Evolutionary conservation across 306 rosid genomes (phyloP).

Genomic region (Cucurbita argyrosperma): DNA sequence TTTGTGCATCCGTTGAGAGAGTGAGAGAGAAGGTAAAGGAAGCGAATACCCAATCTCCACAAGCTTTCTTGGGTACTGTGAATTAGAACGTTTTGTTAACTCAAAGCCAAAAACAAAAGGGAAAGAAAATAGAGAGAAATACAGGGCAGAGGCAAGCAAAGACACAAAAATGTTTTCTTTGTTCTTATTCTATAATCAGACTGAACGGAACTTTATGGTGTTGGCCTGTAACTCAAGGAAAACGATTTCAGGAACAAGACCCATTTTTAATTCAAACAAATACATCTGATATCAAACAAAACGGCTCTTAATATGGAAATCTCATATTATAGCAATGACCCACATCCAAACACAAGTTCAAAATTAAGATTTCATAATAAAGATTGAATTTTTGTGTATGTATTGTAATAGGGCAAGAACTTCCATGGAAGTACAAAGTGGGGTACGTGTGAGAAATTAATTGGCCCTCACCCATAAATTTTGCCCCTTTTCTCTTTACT

Average conservation of each 20-base stretch:
- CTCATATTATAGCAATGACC: neutral
- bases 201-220: neutral
- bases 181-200: constrained; percentile 34
- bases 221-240: neutral
- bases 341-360: neutral
- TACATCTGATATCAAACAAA: neutral
- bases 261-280: neutral
- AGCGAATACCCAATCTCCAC: constrained; percentile 5
- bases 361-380: neutral
- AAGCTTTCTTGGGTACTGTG: constrained; percentile 43
- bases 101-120: neutral
- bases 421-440: constrained; percentile 6
- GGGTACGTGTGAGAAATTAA: constrained; percentile 19
- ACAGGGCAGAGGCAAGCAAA: constrained; percentile 5
- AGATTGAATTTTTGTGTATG: neutral
- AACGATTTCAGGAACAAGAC: neutral
- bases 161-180: constrained; percentile 56
- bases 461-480: constrained; percentile 1
- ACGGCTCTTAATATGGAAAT: neutral
- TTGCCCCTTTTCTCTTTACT: neutral
- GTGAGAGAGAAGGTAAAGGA: neutral
- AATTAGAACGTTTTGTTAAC: constrained; percentile 42
- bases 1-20: neutral
- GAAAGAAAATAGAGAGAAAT: neutral
- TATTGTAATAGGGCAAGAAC: neutral